Percentiles rank a stretch among this genome's conserved stretches.
Conservation (phyloP, 2,329 filamentous ascomycete genomes). For the Coniella lustricola region DNA sequence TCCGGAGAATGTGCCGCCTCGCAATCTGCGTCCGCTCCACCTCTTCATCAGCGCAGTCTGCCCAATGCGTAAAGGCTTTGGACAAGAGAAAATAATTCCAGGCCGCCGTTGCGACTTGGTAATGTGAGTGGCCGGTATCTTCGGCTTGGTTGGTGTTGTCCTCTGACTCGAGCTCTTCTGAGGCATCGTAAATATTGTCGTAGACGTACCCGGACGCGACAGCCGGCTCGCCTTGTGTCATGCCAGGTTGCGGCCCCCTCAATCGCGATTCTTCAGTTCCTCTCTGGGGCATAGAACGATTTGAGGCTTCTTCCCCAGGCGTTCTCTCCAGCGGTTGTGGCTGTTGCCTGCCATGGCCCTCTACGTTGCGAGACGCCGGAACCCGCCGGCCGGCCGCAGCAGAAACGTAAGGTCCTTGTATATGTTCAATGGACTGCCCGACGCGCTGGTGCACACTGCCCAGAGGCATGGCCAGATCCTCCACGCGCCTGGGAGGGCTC, state of each 20-base stretch:
- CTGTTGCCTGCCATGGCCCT: slow-evolving; percentile 2
- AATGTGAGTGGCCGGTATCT: slow-evolving; percentile 10
- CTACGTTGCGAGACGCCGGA: not conserved
- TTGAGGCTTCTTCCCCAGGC: slow-evolving; percentile 10
- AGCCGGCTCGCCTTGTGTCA: slow-evolving; percentile 3
- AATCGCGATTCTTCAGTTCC: slow-evolving; percentile 1
- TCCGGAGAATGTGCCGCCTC: slow-evolving; percentile 62
- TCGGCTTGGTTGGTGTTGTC: slow-evolving; percentile 17
- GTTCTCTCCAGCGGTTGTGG: slow-evolving; percentile 13
- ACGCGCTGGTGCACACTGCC: slow-evolving; percentile 12
- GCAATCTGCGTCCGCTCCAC: slow-evolving; percentile 60
- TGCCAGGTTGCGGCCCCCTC: slow-evolving; percentile 2
- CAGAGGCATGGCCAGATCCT: not conserved
- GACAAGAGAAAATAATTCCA: slow-evolving; percentile 59
- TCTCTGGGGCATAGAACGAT: slow-evolving; percentile 3
- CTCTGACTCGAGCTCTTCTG: slow-evolving; percentile 11
- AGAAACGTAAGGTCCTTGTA: not conserved
- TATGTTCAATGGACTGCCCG: slow-evolving; percentile 14
- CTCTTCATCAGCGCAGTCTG: slow-evolving; percentile 55
- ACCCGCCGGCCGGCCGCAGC: slow-evolving; percentile 1
- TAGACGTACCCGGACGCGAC: slow-evolving; percentile 25
- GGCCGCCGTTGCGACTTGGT: slow-evolving; percentile 41
- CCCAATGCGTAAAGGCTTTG: slow-evolving; percentile 65
- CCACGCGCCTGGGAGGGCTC: not conserved
- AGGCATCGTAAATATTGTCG: slow-evolving; percentile 8